Base-by-base conservation (phyloP, 2,329 filamentous ascomycete species). In the Aspergillus arachidicola region DNA sequence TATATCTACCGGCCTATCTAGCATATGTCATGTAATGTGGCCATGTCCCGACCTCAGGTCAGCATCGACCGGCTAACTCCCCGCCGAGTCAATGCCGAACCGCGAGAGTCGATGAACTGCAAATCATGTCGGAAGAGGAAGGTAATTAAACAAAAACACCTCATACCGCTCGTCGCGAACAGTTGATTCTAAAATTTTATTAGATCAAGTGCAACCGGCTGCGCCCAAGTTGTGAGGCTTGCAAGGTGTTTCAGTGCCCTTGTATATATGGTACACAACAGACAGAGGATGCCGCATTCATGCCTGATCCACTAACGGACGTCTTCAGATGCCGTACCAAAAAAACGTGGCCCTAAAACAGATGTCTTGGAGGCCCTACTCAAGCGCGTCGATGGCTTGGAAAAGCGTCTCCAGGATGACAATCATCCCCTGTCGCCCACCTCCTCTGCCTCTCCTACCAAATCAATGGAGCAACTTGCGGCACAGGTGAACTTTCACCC, bases 71-170 rank as follows among this genome's bases (percentile, higher is more conserved):
- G 91, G 65, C 82, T 94, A 68, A 90, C 91, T 30, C 85, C 89
- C 60, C 87, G 90, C 66, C 88, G 90, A 48, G 83, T 87, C 78
- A 88, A 85, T 78, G 90, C 87, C 71, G 91, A 95, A 76, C 91
- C 91, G 46, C 88, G 91, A 72, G 93, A 96, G 82, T 91, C 91
- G 38, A 96, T 96, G 93, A 96, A 96, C 78, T 96, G 93, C 87
- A 96, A 96, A 79, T 95, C 92, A 61, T 96, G 93, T 82, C 87
- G 93, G 70, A 96, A 96, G 80, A 86, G 93, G 81, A 96, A 96
- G 89, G 92, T 94, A 79, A 55, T 81, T 34, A 58, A 57, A 92
- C 96, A 28, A 19, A 58, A 10, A n/a, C 19, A 21, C 26, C 19
- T 14, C 4, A 11, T 10, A 7, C 2, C 21, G 2, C n/a, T 26